Evolutionary conservation across 768 basidiomycete genomes (phyloP).

Genomic region (Aureoboletus auriporus): DNA sequence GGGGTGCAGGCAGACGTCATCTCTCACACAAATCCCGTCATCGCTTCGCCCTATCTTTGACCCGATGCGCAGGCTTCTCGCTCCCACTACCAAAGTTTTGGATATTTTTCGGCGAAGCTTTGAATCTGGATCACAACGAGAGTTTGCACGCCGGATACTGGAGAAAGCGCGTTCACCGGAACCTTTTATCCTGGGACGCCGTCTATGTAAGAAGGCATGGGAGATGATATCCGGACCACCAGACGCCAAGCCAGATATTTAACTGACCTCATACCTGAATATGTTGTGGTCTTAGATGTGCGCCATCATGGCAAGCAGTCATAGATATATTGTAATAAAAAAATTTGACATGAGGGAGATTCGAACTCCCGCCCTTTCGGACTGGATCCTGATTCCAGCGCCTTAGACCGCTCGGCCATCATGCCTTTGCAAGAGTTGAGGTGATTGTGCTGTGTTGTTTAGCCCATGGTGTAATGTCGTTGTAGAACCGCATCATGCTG

Average conservation of each 20-base stretch:
- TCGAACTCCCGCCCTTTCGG: conserved; percentile 35
- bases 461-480: too few relatives aligned
- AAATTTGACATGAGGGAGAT: conserved; percentile 30
- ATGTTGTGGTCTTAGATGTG: not conserved
- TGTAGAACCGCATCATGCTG: too few relatives aligned
- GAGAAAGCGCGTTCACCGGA: conserved; percentile 63
- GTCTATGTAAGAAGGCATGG: conserved; percentile 38
- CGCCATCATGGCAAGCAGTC: too few relatives aligned
- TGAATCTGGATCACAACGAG: conserved; percentile 51
- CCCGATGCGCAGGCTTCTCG: conserved; percentile 50
- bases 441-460: too few relatives aligned
- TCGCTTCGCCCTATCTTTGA: conserved; percentile 50
- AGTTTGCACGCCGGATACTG: conserved; percentile 56
- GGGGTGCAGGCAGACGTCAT: conserved; percentile 41
- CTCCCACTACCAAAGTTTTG: conserved; percentile 52
- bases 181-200: conserved; percentile 45
- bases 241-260: conserved; percentile 24
- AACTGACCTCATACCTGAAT: conserved; percentile 22
- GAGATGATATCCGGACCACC: conserved; percentile 32
- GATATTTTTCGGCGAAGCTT: conserved; percentile 51
- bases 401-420: conserved; percentile 62
- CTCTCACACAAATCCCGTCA: conserved; percentile 57
- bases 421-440: conserved; percentile 14
- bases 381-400: conserved; percentile 48
- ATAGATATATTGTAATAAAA: not conserved